phyloP scores from a whole-genome alignment of 73 alveolate genomes.

The Paramecium biaurelia region DNA sequence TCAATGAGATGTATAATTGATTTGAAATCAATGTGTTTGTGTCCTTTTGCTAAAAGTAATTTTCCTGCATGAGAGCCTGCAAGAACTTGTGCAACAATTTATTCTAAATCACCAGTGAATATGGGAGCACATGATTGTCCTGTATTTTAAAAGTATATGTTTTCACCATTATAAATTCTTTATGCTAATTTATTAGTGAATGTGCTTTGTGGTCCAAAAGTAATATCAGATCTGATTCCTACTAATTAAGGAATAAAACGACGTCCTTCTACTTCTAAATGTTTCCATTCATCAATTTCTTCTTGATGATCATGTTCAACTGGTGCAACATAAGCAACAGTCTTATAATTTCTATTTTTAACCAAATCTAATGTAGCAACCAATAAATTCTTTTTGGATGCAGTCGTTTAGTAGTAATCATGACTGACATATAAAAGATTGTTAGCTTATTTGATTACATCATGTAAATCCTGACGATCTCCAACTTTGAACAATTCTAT shows the following conservation, averaged over 20 bases:
- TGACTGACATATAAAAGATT: slow-evolving; percentile 1
- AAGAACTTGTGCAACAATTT: neutral
- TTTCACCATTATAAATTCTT: slow-evolving; percentile 7
- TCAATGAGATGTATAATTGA: neutral
- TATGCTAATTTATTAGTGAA: neutral
- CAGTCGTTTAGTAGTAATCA: neutral
- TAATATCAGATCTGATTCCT: slow-evolving; percentile 15
- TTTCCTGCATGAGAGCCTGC: slow-evolving; percentile 18
- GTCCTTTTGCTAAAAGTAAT: neutral
- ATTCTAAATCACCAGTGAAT: slow-evolving; percentile 4
- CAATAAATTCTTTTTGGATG: slow-evolving; percentile 20
- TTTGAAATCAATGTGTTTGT: slow-evolving; percentile 13
- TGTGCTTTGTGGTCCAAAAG: slow-evolving; percentile 13
- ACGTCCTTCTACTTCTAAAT: slow-evolving; percentile 29
- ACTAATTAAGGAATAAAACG: neutral
- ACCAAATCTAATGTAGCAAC: neutral
- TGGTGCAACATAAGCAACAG: slow-evolving; percentile 45
- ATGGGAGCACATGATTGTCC: neutral
- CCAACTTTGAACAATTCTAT: slow-evolving; percentile 11
- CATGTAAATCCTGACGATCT: slow-evolving; percentile 29
- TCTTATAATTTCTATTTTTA: slow-evolving; percentile 6
- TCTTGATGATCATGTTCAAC: neutral
- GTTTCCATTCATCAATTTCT: slow-evolving; percentile 23
- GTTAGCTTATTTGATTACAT: slow-evolving; percentile 18
- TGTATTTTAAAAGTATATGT: neutral